A percentile compares a stretch with the other conserved stretches of the same genome.
Evolutionary conservation across 78 protist genomes (phyloP).

Genomic region (Neovahlkampfia damariscottae): DNA sequence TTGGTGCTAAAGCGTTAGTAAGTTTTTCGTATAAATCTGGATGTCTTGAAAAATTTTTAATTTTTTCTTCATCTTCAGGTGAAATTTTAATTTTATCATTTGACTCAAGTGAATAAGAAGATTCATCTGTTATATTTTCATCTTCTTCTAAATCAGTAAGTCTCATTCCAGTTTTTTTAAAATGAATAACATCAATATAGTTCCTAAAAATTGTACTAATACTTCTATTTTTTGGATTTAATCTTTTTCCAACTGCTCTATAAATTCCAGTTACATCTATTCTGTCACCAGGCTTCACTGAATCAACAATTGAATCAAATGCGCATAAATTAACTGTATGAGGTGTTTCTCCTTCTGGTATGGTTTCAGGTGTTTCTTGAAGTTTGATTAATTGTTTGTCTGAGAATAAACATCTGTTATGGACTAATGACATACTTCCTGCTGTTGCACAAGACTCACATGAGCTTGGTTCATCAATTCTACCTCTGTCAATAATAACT

Average conservation of each 20-base stretch:
- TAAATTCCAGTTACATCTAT: slow-evolving; percentile 90
- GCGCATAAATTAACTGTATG: slow-evolving; percentile 62
- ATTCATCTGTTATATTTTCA: not conserved
- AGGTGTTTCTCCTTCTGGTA: slow-evolving; percentile 94
- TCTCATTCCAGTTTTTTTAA: slow-evolving; percentile 6
- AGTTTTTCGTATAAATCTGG: slow-evolving; percentile 75
- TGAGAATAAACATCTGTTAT: slow-evolving; percentile 80
- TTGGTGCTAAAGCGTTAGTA: slow-evolving; percentile 82
- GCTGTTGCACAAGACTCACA: slow-evolving; percentile 37
- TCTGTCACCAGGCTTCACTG: slow-evolving; percentile 91
- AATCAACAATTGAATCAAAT: slow-evolving; percentile 76
- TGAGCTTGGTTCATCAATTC: slow-evolving; percentile 67
- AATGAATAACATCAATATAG: slow-evolving; percentile 40
- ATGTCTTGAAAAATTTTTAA: slow-evolving; percentile 8
- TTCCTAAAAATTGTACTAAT: slow-evolving; percentile 25
- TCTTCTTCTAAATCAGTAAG: not conserved
- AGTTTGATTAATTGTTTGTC: slow-evolving; percentile 89
- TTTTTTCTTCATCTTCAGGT: not conserved
- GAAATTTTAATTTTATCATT: not conserved
- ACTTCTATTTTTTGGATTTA: slow-evolving; percentile 13
- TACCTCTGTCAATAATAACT: slow-evolving; percentile 30
- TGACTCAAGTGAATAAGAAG: not conserved
- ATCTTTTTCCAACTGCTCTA: slow-evolving; percentile 49
- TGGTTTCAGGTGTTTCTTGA: slow-evolving; percentile 84
- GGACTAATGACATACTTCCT: slow-evolving; percentile 49